These are phyloP conservation scores for Chalaropsis ovoidea DNA, from an alignment of 2,329 filamentous ascomycete genomes.

Conservation along the genomic window DNA sequence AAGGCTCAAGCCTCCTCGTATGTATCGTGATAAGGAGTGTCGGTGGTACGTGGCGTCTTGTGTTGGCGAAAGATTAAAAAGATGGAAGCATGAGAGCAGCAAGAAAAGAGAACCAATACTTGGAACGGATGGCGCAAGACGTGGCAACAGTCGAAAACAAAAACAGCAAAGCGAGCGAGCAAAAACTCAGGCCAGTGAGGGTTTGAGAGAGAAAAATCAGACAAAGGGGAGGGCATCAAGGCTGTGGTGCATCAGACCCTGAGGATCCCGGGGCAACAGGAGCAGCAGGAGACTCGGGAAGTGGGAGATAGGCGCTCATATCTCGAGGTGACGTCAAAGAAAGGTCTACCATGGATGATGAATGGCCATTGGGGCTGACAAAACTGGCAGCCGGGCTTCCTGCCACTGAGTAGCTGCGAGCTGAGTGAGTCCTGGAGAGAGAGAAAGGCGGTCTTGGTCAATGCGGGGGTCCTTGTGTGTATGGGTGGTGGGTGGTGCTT, in stretches of 20 bases:
- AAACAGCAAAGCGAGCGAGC: conserved; percentile 1
- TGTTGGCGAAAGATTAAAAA: conserved; percentile 16
- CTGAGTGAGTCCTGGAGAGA: conserved; percentile 24
- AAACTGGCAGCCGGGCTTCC: conserved; percentile 22
- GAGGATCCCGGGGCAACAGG: background rate
- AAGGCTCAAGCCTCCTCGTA: conserved; percentile 5
- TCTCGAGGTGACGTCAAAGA: background rate
- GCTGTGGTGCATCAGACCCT: conserved; percentile 8
- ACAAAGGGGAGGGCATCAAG: background rate
- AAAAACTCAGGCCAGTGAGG: conserved; percentile 4
- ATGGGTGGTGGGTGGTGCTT: background rate
- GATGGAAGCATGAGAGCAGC: background rate
- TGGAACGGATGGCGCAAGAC: background rate
- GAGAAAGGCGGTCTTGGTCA: conserved; percentile 23
- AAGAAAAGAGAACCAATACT: background rate
- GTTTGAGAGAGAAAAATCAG: background rate
- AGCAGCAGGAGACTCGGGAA: conserved; percentile 9
- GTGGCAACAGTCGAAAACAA: conserved; percentile 5
- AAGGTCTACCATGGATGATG: background rate
- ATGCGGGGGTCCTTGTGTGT: conserved; percentile 19
- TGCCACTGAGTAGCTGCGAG: conserved; percentile 15
- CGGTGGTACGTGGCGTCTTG: conserved; percentile 24
- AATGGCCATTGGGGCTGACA: background rate
- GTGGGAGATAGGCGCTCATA: background rate
- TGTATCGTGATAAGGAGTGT: conserved; percentile 22